phyloP scores from a whole-genome alignment of 2,329 filamentous ascomycete species.

The Akanthomyces dipterigenus region DNA sequence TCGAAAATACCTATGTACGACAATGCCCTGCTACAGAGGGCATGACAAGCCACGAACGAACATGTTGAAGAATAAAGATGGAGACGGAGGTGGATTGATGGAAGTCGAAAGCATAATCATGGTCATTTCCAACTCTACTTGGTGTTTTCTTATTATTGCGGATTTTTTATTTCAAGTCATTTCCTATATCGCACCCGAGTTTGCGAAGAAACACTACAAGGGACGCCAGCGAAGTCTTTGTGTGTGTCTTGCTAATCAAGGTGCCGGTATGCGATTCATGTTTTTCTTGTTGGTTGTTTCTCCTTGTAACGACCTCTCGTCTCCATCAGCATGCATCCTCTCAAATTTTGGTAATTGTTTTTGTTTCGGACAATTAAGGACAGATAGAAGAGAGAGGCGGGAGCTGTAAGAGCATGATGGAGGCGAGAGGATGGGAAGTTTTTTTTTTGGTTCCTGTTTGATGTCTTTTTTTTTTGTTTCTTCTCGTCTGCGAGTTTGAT shows the following conservation, averaged over 20 bases:
- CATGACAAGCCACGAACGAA: neutral
- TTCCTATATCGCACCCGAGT: conserved; percentile 4
- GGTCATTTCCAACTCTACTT: neutral
- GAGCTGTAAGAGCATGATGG: neutral
- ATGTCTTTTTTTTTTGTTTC: neutral
- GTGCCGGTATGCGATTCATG: neutral
- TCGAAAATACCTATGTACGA: neutral
- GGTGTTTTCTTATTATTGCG: conserved; percentile 6
- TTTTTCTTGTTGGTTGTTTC: conserved; percentile 7
- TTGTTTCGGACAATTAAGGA: conserved; percentile 11
- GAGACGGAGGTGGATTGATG: neutral
- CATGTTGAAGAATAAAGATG: neutral
- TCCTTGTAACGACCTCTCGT: conserved; percentile 5
- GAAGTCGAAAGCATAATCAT: neutral
- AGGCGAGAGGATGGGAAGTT: conserved; percentile 12
- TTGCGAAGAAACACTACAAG: neutral
- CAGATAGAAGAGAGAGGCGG: conserved; percentile 15
- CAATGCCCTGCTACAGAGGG: neutral
- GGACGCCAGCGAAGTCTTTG: neutral
- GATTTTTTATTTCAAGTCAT: conserved; percentile 6
- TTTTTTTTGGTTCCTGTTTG: conserved; percentile 10
- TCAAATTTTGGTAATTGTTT: conserved; percentile 4
- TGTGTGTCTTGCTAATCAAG: neutral
- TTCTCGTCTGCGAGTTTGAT: neutral
- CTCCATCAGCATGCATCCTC: neutral